Conservation (phyloP, 2,329 filamentous ascomycete species). For the Aureobasidium namibiae region DNA sequence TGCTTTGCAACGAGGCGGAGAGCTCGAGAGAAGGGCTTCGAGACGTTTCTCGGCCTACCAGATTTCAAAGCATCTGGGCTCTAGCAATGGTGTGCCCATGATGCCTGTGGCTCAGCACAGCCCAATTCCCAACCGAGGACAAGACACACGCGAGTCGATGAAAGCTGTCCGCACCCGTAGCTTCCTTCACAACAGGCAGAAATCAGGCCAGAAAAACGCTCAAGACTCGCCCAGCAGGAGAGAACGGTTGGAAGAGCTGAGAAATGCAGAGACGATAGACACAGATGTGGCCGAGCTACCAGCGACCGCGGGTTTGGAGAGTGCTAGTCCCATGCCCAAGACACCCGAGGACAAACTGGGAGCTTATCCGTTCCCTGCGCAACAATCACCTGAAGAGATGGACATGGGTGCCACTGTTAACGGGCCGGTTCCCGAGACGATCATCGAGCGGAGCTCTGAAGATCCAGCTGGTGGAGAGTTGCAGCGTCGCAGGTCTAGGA, state of each 20-base stretch:
- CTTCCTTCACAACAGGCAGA: constrained; percentile 43
- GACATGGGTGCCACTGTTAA: constrained; percentile 25
- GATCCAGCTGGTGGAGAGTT: neutral
- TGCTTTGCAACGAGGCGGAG: constrained; percentile 82
- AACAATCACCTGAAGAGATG: neutral
- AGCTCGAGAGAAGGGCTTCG: constrained; percentile 85
- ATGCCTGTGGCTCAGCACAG: constrained; percentile 71
- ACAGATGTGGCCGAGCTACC: constrained; percentile 30
- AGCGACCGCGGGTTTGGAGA: constrained; percentile 20
- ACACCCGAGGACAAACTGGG: constrained; percentile 60
- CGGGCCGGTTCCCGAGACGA: constrained; percentile 26
- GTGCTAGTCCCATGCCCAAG: constrained; percentile 40
- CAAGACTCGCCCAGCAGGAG: constrained; percentile 53
- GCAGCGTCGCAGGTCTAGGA: constrained; percentile 11
- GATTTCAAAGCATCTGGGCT: constrained; percentile 86
- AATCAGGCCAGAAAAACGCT: constrained; percentile 40
- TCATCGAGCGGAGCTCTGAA: constrained; percentile 1
- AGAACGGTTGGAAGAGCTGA: constrained; percentile 32
- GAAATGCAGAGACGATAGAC: constrained; percentile 57
- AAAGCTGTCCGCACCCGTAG: constrained; percentile 57
- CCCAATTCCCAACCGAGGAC: constrained; percentile 75
- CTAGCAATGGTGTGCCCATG: constrained; percentile 74
- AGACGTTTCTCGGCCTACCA: constrained; percentile 93
- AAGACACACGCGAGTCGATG: constrained; percentile 78
- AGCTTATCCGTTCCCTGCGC: constrained; percentile 23